Conservation (phyloP, 495 filamentous ascomycete genomes). For the Aspergillus biplanus region DNA sequence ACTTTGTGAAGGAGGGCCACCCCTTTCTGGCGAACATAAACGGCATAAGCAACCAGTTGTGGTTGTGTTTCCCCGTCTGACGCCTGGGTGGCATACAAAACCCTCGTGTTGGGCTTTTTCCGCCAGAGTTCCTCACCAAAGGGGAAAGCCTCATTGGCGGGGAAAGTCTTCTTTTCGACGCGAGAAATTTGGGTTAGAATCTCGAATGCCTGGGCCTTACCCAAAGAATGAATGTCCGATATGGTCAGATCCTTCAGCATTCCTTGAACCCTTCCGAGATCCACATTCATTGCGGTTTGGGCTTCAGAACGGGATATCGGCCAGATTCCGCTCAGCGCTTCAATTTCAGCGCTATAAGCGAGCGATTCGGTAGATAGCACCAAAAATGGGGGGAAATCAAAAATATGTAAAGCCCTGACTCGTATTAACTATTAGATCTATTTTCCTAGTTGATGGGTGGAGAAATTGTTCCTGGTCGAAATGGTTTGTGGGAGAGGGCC, state of each 20-base stretch:
- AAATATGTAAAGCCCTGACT: background rate
- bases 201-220: slow-evolving; percentile 39
- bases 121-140: slow-evolving; percentile 56
- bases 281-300: slow-evolving; percentile 23
- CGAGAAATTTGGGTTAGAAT: slow-evolving; percentile 48
- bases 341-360: background rate
- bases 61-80: slow-evolving; percentile 19
- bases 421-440: background rate
- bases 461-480: too few relatives aligned
- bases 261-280: slow-evolving; percentile 32
- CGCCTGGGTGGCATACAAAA: slow-evolving; percentile 47
- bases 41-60: slow-evolving; percentile 53
- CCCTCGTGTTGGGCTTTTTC: slow-evolving; percentile 58
- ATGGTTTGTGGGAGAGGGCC: too few relatives aligned
- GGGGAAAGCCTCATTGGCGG: slow-evolving; percentile 57
- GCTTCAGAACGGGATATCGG: background rate
- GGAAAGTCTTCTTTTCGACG: slow-evolving; percentile 62
- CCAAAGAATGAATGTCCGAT: slow-evolving; percentile 50
- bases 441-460: too few relatives aligned
- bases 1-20: slow-evolving; percentile 61
- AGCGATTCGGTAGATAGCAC: background rate
- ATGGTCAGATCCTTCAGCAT: slow-evolving; percentile 38
- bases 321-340: background rate
- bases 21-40: slow-evolving; percentile 58
- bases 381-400: background rate